Conservation (phyloP, 345 rosid species). For the Brassica incana region DNA sequence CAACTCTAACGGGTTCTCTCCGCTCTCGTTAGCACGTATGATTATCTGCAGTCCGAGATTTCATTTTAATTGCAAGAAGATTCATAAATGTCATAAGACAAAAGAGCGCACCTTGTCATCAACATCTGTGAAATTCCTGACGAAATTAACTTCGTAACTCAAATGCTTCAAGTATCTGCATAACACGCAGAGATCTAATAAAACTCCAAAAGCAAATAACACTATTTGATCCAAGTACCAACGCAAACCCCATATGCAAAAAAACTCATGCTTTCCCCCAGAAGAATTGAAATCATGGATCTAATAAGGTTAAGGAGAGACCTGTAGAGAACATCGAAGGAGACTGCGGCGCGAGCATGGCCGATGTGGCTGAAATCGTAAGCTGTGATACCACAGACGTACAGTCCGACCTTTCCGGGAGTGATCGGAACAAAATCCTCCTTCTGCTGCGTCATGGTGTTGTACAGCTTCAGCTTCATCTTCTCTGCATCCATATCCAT, state of each 20-base stretch:
- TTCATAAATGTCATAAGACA: background rate
- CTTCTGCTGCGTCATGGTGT: constrained; percentile 64
- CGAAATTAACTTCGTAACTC: constrained; percentile 72
- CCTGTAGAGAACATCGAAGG: constrained; percentile 84
- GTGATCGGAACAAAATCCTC: constrained; percentile 54
- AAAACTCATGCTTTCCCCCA: background rate
- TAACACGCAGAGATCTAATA: too few species aligned
- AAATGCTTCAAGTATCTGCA: constrained; percentile 69
- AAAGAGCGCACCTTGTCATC: constrained; percentile 74
- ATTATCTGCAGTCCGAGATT: constrained; percentile 54
- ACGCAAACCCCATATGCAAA: background rate
- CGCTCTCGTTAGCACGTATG: constrained; percentile 60
- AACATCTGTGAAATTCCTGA: constrained; percentile 86
- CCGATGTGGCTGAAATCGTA: constrained; percentile 88
- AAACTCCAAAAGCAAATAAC: too few species aligned
- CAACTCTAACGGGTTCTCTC: constrained; percentile 59
- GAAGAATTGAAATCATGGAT: background rate
- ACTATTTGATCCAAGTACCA: background rate
- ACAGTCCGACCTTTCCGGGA: constrained; percentile 70
- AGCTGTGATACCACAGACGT: constrained; percentile 89
- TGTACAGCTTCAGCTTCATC: constrained; percentile 54
- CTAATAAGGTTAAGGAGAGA: constrained; percentile 9
- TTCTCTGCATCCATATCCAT: constrained; percentile 30
- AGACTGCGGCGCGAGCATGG: constrained; percentile 90
- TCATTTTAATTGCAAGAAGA: background rate